These are phyloP conservation scores for Rhododendron ferrugineum DNA, from an alignment of 148 eudicot species.

Conservation along the genomic window DNA sequence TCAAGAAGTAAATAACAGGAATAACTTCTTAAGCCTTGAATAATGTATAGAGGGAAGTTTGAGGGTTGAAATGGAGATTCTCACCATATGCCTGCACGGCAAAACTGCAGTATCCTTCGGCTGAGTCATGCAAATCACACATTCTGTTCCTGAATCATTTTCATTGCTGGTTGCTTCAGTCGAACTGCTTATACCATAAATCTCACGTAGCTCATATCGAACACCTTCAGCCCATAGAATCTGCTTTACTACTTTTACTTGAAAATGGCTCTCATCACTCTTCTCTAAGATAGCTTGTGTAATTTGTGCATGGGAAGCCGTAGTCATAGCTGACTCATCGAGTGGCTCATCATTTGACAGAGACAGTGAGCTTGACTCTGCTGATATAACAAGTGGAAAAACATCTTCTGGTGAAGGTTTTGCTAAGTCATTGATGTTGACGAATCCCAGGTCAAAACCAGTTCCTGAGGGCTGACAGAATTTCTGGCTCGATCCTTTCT, in stretches of 20 bases:
- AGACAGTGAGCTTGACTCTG: conserved; percentile 29
- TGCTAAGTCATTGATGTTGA: conserved; percentile 27
- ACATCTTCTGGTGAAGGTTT: conserved; percentile 38
- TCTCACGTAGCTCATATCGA: conserved; percentile 43
- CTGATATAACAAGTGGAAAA: conserved; percentile 45
- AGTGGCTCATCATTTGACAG: conserved; percentile 8
- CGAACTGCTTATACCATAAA: conserved; percentile 44
- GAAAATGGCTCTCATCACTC: conserved; percentile 23
- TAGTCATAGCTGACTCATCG: conserved; percentile 6
- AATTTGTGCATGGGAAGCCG: conserved; percentile 29
- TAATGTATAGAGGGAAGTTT: background rate
- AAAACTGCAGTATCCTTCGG: conserved; percentile 45
- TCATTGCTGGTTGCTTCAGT: conserved; percentile 27
- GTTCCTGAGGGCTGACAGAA: conserved; percentile 48
- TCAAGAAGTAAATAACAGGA: background rate
- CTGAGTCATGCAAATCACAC: conserved; percentile 54
- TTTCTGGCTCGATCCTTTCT: conserved; percentile 41
- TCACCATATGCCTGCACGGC: conserved; percentile 62
- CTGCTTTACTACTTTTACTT: conserved; percentile 45
- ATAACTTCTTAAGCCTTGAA: background rate
- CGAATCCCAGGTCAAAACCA: conserved; percentile 44
- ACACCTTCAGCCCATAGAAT: conserved; percentile 41
- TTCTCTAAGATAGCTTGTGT: conserved; percentile 50
- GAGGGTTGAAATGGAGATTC: conserved; percentile 7
- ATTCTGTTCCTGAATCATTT: conserved; percentile 44